These are phyloP conservation scores for Scheffersomyces titani DNA, from an alignment of 1,139 yeast genomes.

Conservation along the genomic window DNA sequence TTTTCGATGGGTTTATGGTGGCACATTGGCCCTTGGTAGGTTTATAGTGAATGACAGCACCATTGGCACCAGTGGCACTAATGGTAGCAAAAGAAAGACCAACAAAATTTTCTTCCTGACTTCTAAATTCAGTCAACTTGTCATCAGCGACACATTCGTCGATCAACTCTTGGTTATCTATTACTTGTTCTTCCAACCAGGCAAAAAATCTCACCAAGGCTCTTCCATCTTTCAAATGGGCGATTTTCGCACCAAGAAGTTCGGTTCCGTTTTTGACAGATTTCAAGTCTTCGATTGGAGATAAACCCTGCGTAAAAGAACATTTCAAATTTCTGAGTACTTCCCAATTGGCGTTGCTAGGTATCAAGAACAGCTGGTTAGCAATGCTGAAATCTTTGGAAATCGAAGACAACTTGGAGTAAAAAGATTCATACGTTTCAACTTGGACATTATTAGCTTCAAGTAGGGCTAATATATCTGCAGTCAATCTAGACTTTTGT, in stretches of 20 bases:
- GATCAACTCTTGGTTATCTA: slow-evolving; percentile 54
- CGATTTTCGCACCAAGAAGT: slow-evolving; percentile 69
- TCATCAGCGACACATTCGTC: slow-evolving; percentile 83
- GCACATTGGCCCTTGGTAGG: slow-evolving; percentile 65
- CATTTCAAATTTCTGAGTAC: slow-evolving; percentile 56
- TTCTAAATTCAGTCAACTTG: slow-evolving; percentile 65
- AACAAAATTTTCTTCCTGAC: slow-evolving; percentile 59
- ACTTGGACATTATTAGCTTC: slow-evolving; percentile 43
- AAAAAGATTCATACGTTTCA: slow-evolving; percentile 56
- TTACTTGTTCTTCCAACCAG: slow-evolving; percentile 77
- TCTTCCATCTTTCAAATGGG: slow-evolving; percentile 87
- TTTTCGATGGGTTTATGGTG: slow-evolving; percentile 70
- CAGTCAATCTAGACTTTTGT: slow-evolving; percentile 32
- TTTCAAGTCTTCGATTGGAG: slow-evolving; percentile 74
- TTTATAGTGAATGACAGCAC: slow-evolving; percentile 89
- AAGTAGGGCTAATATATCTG: slow-evolving; percentile 21
- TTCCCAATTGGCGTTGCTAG: slow-evolving; percentile 81
- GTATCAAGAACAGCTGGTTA: slow-evolving; percentile 52
- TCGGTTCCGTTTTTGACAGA: slow-evolving; percentile 76
- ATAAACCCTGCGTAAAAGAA: slow-evolving; percentile 43
- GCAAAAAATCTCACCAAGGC: slow-evolving; percentile 79
- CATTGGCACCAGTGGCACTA: slow-evolving; percentile 90
- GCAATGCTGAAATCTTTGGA: slow-evolving; percentile 44
- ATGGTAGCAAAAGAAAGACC: slow-evolving; percentile 93
- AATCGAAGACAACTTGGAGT: slow-evolving; percentile 49